Conservation (phyloP, 1,284 basidiomycete genomes). For the Apiotrichum montevideense region DNA sequence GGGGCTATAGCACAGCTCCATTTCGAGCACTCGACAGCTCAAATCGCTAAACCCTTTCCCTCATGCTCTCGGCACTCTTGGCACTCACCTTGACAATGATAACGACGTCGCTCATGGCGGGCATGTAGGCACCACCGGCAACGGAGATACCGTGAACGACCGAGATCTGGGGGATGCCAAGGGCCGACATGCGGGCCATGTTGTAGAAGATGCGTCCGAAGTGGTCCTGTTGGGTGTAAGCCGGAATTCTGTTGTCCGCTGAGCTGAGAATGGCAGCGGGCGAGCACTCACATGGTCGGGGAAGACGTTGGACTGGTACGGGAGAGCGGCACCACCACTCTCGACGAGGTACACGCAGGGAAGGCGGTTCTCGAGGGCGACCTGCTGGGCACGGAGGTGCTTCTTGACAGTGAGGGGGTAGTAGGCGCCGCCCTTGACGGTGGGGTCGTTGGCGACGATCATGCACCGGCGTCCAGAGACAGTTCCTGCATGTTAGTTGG, state of each 20-base stretch:
- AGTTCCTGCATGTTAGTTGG: slow-evolving; percentile 20
- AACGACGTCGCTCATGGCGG: slow-evolving; percentile 93
- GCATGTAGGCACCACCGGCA: slow-evolving; percentile 71
- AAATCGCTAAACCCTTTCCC: too few species aligned
- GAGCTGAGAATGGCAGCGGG: too few species aligned
- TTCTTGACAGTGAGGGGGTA: slow-evolving; percentile 95
- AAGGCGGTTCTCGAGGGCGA: slow-evolving; percentile 79
- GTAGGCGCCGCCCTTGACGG: slow-evolving; percentile 88
- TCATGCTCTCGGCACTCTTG: neutral
- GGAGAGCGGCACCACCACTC: slow-evolving; percentile 77
- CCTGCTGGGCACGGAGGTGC: slow-evolving; percentile 86
- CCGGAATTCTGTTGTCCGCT: too few species aligned
- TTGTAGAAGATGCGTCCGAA: slow-evolving; percentile 97
- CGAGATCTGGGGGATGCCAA: slow-evolving; percentile 84
- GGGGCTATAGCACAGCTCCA: too few species aligned
- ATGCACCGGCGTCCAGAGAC: slow-evolving; percentile 80
- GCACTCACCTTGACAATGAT: slow-evolving; percentile 62
- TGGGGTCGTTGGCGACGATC: slow-evolving; percentile 87
- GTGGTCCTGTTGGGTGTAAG: slow-evolving; percentile 54
- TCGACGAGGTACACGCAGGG: slow-evolving; percentile 76
- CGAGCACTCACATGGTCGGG: slow-evolving; percentile 25
- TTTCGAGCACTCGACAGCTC: too few species aligned
- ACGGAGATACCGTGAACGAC: slow-evolving; percentile 93
- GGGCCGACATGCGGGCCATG: slow-evolving; percentile 79
- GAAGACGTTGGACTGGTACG: slow-evolving; percentile 79